Evolutionary conservation across 225 moss, liverwort and hornwort genomes (phyloP).

Genomic region (Anthoceros angustus): DNA sequence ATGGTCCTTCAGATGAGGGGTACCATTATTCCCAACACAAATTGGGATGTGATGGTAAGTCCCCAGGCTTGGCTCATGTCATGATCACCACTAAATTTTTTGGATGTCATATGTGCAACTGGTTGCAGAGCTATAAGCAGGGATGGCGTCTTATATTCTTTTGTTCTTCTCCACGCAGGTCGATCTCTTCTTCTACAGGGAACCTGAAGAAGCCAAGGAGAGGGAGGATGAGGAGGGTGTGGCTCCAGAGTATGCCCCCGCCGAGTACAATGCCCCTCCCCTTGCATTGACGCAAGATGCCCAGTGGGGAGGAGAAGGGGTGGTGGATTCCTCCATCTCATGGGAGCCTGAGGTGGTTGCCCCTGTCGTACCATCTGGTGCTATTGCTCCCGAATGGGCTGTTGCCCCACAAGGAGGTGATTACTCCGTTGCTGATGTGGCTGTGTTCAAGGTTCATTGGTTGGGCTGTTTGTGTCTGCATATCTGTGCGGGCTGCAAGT

Average conservation of each 20-base stretch:
- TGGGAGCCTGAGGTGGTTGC: slow-evolving; percentile 24
- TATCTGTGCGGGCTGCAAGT: not conserved
- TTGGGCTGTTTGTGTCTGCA: not conserved
- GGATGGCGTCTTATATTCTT: not conserved
- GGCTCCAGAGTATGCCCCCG: slow-evolving; percentile 29
- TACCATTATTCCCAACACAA: slow-evolving; percentile 48
- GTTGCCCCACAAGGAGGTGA: slow-evolving; percentile 1
- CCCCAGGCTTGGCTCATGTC: not conserved
- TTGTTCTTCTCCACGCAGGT: slow-evolving; percentile 14
- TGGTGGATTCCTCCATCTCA: slow-evolving; percentile 15
- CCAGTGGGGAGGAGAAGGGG: slow-evolving; percentile 40
- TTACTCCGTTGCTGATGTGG: not conserved
- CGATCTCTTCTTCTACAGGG: slow-evolving; percentile 68
- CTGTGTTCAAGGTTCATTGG: too few species aligned
- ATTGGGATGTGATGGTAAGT: slow-evolving; percentile 62
- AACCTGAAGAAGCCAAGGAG: slow-evolving; percentile 71
- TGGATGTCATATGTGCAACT: not conserved
- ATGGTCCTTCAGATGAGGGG: slow-evolving; percentile 86
- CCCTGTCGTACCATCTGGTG: slow-evolving; percentile 9
- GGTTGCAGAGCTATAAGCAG: not conserved
- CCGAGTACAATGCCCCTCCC: slow-evolving; percentile 33
- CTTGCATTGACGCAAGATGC: slow-evolving; percentile 10
- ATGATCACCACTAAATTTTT: not conserved
- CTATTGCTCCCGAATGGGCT: slow-evolving; percentile 8
- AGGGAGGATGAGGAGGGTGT: slow-evolving; percentile 57